Percentiles rank a stretch among this genome's conserved stretches.
These are phyloP conservation scores for Hemileia vastatrix DNA, from an alignment of 1,284 basidiomycete genomes.

Conservation along the genomic window DNA sequence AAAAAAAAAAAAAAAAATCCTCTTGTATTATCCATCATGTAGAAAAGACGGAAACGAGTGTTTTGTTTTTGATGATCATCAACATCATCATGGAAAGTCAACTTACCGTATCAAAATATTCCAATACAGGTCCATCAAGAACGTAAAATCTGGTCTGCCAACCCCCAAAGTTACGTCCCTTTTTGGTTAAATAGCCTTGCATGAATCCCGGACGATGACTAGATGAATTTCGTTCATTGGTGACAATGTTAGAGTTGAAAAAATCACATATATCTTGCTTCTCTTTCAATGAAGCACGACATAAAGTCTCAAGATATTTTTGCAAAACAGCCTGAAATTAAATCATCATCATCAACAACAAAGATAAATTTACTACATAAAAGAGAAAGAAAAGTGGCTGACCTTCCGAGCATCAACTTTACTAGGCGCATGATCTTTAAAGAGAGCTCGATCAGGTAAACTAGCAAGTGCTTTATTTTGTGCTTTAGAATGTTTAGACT, in stretches of 20 bases:
- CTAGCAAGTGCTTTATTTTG: slow-evolving; percentile 62
- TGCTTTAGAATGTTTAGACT: slow-evolving; percentile 57
- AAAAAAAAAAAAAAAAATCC: slow-evolving; percentile 8
- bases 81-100: too few relatives aligned
- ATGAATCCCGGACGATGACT: slow-evolving; percentile 57
- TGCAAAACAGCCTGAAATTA: slow-evolving; percentile 62
- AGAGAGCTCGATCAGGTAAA: slow-evolving; percentile 81
- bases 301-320: slow-evolving; percentile 73
- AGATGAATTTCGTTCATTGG: slow-evolving; percentile 57
- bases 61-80: too few relatives aligned
- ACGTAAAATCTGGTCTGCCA: slow-evolving; percentile 96
- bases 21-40: too few relatives aligned
- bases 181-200: slow-evolving; percentile 91
- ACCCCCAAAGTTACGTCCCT: slow-evolving; percentile 88
- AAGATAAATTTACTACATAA: too few relatives aligned
- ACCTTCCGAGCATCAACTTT: slow-evolving; percentile 92
- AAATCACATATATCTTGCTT: slow-evolving; percentile 85
- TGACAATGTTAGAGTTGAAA: slow-evolving; percentile 57
- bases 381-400: slow-evolving; percentile 35
- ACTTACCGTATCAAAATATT: slow-evolving; percentile 88
- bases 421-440: slow-evolving; percentile 92
- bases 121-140: slow-evolving; percentile 64
- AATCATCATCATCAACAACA: slow-evolving; percentile 14
- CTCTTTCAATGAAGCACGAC: slow-evolving; percentile 66
- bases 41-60: too few relatives aligned